phyloP scores from a whole-genome alignment of 2,329 filamentous ascomycete genomes.

The Apiospora kogelbergensis region DNA sequence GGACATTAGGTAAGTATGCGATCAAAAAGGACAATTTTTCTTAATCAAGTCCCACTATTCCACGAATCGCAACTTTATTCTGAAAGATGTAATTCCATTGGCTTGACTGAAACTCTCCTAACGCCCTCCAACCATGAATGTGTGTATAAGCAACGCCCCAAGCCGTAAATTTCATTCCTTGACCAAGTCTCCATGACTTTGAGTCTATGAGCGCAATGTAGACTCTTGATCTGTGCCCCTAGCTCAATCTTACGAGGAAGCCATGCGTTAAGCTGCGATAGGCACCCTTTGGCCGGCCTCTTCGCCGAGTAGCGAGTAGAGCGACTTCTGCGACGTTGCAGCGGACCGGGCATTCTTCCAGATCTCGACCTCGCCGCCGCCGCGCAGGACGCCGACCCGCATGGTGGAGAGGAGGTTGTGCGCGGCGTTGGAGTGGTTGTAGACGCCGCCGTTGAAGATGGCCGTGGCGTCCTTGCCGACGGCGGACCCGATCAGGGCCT shows the following conservation, averaged over 20 bases:
- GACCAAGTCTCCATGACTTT: too few relatives aligned
- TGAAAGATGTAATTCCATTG: not conserved
- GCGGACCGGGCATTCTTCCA: slow-evolving; percentile 65
- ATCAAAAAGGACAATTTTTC: too few relatives aligned
- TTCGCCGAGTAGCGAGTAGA: slow-evolving; percentile 42
- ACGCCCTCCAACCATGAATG: not conserved
- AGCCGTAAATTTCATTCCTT: not conserved
- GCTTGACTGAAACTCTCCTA: not conserved
- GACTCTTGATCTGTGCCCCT: too few relatives aligned
- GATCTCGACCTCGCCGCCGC: slow-evolving; percentile 67
- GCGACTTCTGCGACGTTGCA: slow-evolving; percentile 59
- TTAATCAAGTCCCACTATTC: not conserved
- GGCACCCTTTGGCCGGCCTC: not conserved
- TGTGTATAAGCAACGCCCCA: not conserved
- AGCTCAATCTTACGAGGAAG: too few relatives aligned
- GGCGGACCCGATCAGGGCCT: slow-evolving; percentile 63
- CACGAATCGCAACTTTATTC: not conserved
- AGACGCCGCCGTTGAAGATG: slow-evolving; percentile 69
- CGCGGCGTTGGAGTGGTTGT: slow-evolving; percentile 66
- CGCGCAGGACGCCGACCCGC: slow-evolving; percentile 65
- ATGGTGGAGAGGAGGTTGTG: slow-evolving; percentile 68
- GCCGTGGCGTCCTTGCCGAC: slow-evolving; percentile 68
- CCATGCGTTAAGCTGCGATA: not conserved
- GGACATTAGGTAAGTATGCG: too few relatives aligned
- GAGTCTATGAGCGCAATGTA: too few relatives aligned